These are phyloP conservation scores for Aquilaria malaccensis DNA, from an alignment of 345 rosid species.

Conservation along the genomic window DNA sequence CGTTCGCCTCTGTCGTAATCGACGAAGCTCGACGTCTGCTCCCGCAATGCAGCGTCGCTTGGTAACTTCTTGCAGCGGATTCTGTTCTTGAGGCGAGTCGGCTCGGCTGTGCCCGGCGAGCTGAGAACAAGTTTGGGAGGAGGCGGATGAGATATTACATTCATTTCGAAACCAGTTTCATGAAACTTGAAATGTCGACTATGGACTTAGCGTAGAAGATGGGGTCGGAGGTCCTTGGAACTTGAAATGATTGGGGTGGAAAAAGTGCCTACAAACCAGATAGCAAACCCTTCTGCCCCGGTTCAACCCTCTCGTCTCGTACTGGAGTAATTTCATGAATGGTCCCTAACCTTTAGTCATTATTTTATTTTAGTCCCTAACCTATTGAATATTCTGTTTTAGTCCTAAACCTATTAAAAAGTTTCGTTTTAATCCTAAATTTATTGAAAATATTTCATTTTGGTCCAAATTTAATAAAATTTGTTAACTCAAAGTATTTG, in stretches of 20 bases:
- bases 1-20: slow-evolving; percentile 78
- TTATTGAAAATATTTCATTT: no score
- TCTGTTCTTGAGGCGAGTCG: slow-evolving; percentile 5
- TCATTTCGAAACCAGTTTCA: slow-evolving; percentile 14
- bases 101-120: slow-evolving; percentile 12
- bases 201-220: neutral
- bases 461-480: no score
- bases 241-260: neutral
- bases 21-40: slow-evolving; percentile 47
- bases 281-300: neutral
- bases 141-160: slow-evolving; percentile 10
- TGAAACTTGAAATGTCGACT: neutral
- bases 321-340: no score
- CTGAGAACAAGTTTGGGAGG: slow-evolving; percentile 7
- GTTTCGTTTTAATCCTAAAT: no score
- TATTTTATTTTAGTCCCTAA: no score
- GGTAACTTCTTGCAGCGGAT: slow-evolving; percentile 28
- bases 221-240: neutral
- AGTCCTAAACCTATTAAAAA: no score
- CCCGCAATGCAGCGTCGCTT: slow-evolving; percentile 35
- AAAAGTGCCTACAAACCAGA: no score
- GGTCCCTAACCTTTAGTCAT: no score
- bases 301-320: no score
- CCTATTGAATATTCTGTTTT: no score
- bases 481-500: no score